A percentile compares a stretch with the other conserved stretches of the same genome.
phyloP scores from a whole-genome alignment of 176 grass and related monocot genomes.

The maize (Zea mays) region DNA sequence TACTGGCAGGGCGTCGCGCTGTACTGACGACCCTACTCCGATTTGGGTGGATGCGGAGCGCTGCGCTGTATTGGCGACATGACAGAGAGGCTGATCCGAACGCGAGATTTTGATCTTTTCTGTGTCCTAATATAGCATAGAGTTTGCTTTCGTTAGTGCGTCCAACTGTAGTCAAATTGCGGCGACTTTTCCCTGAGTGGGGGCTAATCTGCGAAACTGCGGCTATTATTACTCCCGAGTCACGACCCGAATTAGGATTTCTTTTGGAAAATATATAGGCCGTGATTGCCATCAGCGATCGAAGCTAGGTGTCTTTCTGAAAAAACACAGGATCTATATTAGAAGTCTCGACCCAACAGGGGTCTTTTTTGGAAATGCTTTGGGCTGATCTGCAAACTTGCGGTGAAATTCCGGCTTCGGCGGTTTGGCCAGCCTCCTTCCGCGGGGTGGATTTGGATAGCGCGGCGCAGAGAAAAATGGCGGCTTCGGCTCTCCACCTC shows the following conservation, averaged over 20 bases:
- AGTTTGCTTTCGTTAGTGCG: not conserved
- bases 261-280: too few relatives aligned
- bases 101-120: not conserved
- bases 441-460: constrained; percentile 10
- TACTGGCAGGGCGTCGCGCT: not conserved
- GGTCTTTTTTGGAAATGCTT: not conserved
- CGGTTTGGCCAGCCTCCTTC: too few relatives aligned
- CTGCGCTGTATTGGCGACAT: constrained; percentile 9
- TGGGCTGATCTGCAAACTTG: not conserved
- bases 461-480: constrained; percentile 12
- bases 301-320: too few relatives aligned
- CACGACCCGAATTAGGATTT: too few relatives aligned
- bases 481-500: constrained; percentile 25
- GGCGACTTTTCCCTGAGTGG: not conserved
- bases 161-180: not conserved
- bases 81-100: constrained; percentile 28
- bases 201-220: not conserved
- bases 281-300: not conserved
- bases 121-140: not conserved
- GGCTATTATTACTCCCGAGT: not conserved
- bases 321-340: not conserved
- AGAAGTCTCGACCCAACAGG: not conserved
- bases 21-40: not conserved
- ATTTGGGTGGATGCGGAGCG: constrained; percentile 33
- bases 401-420: not conserved